phyloP scores from a whole-genome alignment of 2,329 filamentous ascomycete species.

The Raffaelea albimanens region DNA sequence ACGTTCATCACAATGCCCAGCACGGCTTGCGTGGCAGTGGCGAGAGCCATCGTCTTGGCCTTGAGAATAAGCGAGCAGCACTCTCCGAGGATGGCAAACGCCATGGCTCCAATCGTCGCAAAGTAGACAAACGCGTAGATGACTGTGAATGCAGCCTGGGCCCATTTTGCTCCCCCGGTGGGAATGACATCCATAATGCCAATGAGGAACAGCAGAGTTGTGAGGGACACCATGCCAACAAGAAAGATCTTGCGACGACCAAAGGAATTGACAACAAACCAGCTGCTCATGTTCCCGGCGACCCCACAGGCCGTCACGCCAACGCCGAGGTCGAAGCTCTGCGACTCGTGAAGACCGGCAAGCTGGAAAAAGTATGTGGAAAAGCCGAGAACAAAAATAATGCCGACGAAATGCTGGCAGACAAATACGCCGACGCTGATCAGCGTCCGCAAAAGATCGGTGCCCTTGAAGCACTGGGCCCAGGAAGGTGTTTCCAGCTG shows the following conservation, averaged over 20 bases:
- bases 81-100: slow-evolving; percentile 30
- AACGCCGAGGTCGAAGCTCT: slow-evolving; percentile 15
- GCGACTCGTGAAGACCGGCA: slow-evolving; percentile 9
- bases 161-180: slow-evolving; percentile 23
- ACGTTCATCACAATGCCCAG: slow-evolving; percentile 29
- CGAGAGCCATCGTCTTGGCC: slow-evolving; percentile 27
- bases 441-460: slow-evolving; percentile 22
- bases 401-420: slow-evolving; percentile 12
- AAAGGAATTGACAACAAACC: slow-evolving; percentile 5
- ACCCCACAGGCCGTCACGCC: slow-evolving; percentile 9
- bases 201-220: slow-evolving; percentile 24
- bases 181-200: slow-evolving; percentile 29
- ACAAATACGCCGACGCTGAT: slow-evolving; percentile 6
- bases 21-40: slow-evolving; percentile 26
- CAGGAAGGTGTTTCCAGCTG: slow-evolving; percentile 20
- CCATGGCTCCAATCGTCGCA: slow-evolving; percentile 28
- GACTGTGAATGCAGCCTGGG: slow-evolving; percentile 24
- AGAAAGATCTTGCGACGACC: slow-evolving; percentile 24
- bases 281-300: slow-evolving; percentile 6
- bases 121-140: slow-evolving; percentile 29
- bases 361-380: slow-evolving; percentile 8
- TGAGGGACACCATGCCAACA: slow-evolving; percentile 21
- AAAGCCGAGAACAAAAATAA: slow-evolving; percentile 9
- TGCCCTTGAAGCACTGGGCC: slow-evolving; percentile 30
- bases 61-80: slow-evolving; percentile 25